Base-by-base conservation (phyloP, 345 rosid species). In the Salix udensis region DNA sequence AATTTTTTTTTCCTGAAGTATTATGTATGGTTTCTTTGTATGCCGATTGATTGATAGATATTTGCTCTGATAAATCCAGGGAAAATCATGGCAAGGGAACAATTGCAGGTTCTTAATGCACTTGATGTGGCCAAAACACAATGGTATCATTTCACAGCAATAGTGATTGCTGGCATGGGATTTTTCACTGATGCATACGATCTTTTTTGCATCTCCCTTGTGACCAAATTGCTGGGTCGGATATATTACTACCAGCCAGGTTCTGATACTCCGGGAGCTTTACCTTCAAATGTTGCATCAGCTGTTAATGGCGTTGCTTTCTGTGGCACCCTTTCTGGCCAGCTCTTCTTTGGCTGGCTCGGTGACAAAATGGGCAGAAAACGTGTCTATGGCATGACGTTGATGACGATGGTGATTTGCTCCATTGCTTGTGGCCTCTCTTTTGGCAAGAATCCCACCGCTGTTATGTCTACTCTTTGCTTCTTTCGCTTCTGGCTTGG, bases 401-500 rank as follows among this genome's bases (percentile, higher is more conserved):
- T 91, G 18, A 65, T 89, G 77, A 82, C 91, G 60, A 91, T 91
- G 97, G 88, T 88, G 40, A 0, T 88, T 12, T 83, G 87, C 80
- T 89, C 96, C 1, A 2, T 93, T 9, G 83, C 84, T 26, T 90
- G 92, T 7, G 94, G 93, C 3, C 92, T 91, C 65, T 90, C 96
- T 58, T 86, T 89, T 9, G 84, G 93, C 3, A 55, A 16, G 0
- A 73, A 58, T 19, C 75, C 92, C 0, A 84, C 85, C 70, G 37
- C 79, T 8, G 93, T 90, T 34, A 84, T 91, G 73, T 16, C 92
- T 10, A 88, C 94, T 5, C 92, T 92, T 19, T 89, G 96, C 73
- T 92, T 92, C 85, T 92, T 89, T 74, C 86, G 96, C 21, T 91
- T 92, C 81, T 92, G 97, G 97, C 91, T 91, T 1, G 96, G 97